Percentiles rank a stretch among this genome's conserved stretches.
Conservation (phyloP, 176 grass and related monocot species). For the Coix lacrymajobi region DNA sequence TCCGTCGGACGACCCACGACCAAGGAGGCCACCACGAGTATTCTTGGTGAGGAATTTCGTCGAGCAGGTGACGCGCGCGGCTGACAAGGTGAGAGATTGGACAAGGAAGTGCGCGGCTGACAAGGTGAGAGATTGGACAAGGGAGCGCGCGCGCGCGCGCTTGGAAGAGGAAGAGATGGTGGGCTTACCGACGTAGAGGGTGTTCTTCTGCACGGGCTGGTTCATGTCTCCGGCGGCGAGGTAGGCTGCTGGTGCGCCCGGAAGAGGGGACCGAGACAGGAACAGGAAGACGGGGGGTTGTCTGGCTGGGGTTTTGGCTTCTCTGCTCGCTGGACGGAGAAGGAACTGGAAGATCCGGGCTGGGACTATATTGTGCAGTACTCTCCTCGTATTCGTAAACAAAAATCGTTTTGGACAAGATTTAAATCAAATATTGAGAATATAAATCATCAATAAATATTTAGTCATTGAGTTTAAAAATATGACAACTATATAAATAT, state of each 20-base stretch:
- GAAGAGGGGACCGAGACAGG: neutral
- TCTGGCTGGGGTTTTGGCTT: neutral
- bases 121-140: no score
- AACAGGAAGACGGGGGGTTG: neutral
- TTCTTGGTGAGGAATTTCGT: constrained; percentile 27
- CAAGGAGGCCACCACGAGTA: neutral
- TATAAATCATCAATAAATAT: no score
- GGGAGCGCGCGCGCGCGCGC: no score
- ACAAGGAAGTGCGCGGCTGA: no score
- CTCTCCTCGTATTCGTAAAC: no score
- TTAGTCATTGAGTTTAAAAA: no score
- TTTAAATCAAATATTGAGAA: no score
- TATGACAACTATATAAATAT: no score
- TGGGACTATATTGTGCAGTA: no score
- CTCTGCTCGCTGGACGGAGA: neutral
- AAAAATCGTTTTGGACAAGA: no score
- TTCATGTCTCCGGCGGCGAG: constrained; percentile 43
- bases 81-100: no score
- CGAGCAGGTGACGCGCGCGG: constrained; percentile 39
- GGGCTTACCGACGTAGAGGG: constrained; percentile 84
- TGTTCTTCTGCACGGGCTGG: constrained; percentile 90
- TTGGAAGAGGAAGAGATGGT: neutral
- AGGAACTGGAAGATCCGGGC: no score
- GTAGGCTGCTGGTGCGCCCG: neutral
- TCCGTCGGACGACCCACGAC: neutral